Evolutionary conservation across 129 eudicot genomes (phyloP).

Genomic region (Arctium lappa): DNA sequence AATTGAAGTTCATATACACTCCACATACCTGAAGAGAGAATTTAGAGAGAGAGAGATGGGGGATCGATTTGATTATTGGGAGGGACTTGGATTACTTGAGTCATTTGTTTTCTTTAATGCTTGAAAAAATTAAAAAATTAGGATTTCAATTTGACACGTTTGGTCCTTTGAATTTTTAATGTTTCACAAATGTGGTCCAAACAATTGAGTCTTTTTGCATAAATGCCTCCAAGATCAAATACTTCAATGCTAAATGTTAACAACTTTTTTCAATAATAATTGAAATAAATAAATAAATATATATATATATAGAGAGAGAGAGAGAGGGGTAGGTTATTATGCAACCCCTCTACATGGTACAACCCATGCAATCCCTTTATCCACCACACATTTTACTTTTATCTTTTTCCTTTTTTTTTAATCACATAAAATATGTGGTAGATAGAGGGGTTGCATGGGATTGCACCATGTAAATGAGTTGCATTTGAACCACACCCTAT

Average conservation of each 20-base stretch:
- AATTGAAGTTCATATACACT: slow-evolving; percentile 9
- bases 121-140: neutral
- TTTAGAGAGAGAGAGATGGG: slow-evolving; percentile 14
- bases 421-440: too few relatives aligned
- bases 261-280: neutral
- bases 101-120: slow-evolving; percentile 2
- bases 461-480: too few relatives aligned
- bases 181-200: neutral
- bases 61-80: neutral
- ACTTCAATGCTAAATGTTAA: neutral
- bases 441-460: too few relatives aligned
- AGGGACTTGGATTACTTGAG: slow-evolving; percentile 23
- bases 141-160: neutral
- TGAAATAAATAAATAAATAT: too few relatives aligned
- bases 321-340: too few relatives aligned
- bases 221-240: neutral
- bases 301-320: too few relatives aligned
- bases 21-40: slow-evolving; percentile 33
- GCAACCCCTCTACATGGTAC: too few relatives aligned
- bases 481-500: too few relatives aligned
- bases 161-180: neutral
- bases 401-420: too few relatives aligned
- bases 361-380: too few relatives aligned
- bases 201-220: neutral
- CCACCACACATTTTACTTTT: too few relatives aligned